Evolutionary conservation across 2,329 filamentous ascomycete species (phyloP).

Genomic region (Epichloe hybrida): DNA sequence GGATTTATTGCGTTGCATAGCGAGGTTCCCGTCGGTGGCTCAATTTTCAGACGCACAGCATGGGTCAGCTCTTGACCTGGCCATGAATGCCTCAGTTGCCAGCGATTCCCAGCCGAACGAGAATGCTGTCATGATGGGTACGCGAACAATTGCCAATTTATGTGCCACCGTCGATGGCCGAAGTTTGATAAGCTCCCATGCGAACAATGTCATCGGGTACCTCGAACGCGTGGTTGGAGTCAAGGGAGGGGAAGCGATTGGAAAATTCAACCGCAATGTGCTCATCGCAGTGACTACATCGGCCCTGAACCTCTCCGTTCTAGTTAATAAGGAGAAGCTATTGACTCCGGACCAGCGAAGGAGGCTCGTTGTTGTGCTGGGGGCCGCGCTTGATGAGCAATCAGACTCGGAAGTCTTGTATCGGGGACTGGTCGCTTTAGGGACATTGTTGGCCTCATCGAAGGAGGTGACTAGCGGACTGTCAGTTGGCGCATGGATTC

Average conservation of each 20-base stretch:
- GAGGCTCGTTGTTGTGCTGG: slow-evolving; percentile 45
- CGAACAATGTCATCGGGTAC: slow-evolving; percentile 45
- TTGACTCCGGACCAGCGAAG: slow-evolving; percentile 20
- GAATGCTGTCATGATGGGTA: slow-evolving; percentile 79
- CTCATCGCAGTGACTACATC: slow-evolving; percentile 70
- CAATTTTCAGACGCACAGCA: slow-evolving; percentile 38
- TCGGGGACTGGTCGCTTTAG: slow-evolving; percentile 66
- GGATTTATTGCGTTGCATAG: slow-evolving; percentile 75
- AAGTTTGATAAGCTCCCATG: slow-evolving; percentile 43
- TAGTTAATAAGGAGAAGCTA: slow-evolving; percentile 38
- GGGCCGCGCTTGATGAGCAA: slow-evolving; percentile 48
- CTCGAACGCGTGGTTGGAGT: slow-evolving; percentile 49
- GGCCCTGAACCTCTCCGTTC: slow-evolving; percentile 73
- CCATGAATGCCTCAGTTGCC: slow-evolving; percentile 26
- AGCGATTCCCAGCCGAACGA: slow-evolving; percentile 46
- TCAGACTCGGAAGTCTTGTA: slow-evolving; percentile 75
- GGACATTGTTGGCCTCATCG: slow-evolving; percentile 53
- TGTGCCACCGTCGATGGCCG: slow-evolving; percentile 66
- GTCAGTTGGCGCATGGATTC: slow-evolving; percentile 27
- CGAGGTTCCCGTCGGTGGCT: slow-evolving; percentile 54
- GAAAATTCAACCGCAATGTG: slow-evolving; percentile 58
- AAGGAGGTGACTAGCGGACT: slow-evolving; percentile 29
- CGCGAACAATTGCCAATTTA: slow-evolving; percentile 70
- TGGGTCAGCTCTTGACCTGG: slow-evolving; percentile 46
- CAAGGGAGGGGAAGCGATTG: slow-evolving; percentile 32